phyloP scores from a whole-genome alignment of 2,329 filamentous ascomycete species.

The Fusarium graminum region DNA sequence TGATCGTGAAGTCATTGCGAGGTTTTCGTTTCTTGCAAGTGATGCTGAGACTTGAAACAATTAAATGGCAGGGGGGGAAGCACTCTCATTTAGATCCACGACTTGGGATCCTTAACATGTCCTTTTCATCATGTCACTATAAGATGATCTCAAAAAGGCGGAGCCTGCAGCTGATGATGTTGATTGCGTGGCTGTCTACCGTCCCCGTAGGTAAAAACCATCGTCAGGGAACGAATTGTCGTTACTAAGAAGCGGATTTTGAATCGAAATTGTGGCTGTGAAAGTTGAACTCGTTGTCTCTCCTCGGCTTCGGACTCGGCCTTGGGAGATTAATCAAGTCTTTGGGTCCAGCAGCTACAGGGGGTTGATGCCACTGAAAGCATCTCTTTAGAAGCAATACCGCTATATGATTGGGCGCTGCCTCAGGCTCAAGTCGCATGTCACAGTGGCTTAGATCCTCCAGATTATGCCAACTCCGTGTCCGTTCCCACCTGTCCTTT shows the following conservation, averaged over 20 bases:
- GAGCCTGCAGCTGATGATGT: background rate
- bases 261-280: constrained; percentile 20
- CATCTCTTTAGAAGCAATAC: constrained; percentile 13
- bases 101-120: constrained; percentile 1
- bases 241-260: constrained; percentile 21
- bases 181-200: background rate
- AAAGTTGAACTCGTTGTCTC: background rate
- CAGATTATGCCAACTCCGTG: constrained; percentile 19
- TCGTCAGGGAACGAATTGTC: constrained; percentile 5
- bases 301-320: constrained; percentile 14
- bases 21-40: constrained; percentile 1
- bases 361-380: background rate
- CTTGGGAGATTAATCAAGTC: background rate
- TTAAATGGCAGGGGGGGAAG: constrained; percentile 29
- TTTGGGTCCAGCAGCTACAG: constrained; percentile 7
- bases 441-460: constrained; percentile 14
- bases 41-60: constrained; percentile 3
- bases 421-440: background rate
- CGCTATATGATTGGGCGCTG: background rate
- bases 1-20: constrained; percentile 28
- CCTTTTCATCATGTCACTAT: constrained; percentile 9
- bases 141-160: constrained; percentile 6
- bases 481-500: constrained; percentile 24
- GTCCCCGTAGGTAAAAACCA: constrained; percentile 19
- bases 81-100: constrained; percentile 21